These are phyloP conservation scores for Colletotrichum shisoi DNA, from an alignment of 2,329 filamentous ascomycete genomes.

Conservation along the genomic window DNA sequence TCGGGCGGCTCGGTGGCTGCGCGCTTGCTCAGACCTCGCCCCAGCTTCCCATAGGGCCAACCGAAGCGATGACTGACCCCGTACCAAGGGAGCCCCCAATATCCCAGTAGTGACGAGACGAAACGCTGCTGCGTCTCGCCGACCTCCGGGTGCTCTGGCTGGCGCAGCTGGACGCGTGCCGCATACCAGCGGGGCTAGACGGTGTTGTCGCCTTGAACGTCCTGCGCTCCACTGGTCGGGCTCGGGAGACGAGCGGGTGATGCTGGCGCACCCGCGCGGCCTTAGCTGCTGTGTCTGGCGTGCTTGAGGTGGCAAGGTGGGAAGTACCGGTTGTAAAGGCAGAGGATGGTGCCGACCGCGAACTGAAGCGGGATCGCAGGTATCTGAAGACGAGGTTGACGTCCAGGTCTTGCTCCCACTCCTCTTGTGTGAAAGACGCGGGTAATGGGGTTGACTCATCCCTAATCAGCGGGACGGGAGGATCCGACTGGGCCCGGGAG, in stretches of 20 bases:
- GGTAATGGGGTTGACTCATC: constrained; percentile 34
- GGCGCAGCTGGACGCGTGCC: constrained; percentile 74
- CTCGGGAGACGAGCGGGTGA: constrained; percentile 80
- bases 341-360: constrained; percentile 55
- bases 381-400: constrained; percentile 92
- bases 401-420: constrained; percentile 94
- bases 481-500: constrained; percentile 41
- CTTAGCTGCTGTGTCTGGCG: constrained; percentile 75
- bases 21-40: constrained; percentile 77
- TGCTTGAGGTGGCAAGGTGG: constrained; percentile 59
- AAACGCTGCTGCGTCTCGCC: constrained; percentile 71
- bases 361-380: constrained; percentile 76
- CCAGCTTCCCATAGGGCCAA: constrained; percentile 77
- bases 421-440: constrained; percentile 69
- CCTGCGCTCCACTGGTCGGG: constrained; percentile 61
- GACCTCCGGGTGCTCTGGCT: constrained; percentile 85
- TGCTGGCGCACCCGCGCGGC: constrained; percentile 86
- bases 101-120: constrained; percentile 90
- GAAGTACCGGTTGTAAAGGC: constrained; percentile 54
- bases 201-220: constrained; percentile 64
- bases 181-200: constrained; percentile 57
- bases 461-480: constrained; percentile 17
- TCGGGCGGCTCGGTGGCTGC: no score
- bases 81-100: constrained; percentile 82
- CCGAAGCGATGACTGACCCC: constrained; percentile 72